These are phyloP conservation scores for Lactarius quietus DNA, from an alignment of 768 basidiomycete genomes.

Conservation along the genomic window DNA sequence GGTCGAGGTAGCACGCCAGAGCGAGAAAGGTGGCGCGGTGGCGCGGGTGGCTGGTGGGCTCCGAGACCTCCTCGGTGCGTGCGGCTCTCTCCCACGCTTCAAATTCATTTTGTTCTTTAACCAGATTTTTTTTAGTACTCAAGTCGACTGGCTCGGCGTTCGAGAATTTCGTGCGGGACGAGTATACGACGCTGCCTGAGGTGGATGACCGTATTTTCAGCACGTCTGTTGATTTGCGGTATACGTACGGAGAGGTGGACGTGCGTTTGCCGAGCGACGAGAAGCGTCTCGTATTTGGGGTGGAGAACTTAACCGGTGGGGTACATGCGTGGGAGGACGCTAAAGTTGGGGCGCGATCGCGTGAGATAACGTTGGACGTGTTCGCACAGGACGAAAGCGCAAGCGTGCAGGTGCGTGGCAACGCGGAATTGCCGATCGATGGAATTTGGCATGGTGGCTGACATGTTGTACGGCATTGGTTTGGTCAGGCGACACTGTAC, in stretches of 20 bases:
- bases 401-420: constrained; percentile 72
- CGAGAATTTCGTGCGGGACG: constrained; percentile 74
- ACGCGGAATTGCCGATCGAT: constrained; percentile 1
- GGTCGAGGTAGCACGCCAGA: constrained; percentile 42
- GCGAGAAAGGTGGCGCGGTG: constrained; percentile 4
- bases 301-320: constrained; percentile 32
- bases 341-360: constrained; percentile 49
- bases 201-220: constrained; percentile 90
- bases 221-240: constrained; percentile 77
- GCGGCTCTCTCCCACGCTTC: not conserved
- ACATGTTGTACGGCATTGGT: too few species aligned
- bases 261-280: constrained; percentile 49
- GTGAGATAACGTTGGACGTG: constrained; percentile 64
- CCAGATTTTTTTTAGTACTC: too few species aligned
- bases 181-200: constrained; percentile 81
- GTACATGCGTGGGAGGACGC: constrained; percentile 54
- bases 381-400: constrained; percentile 90
- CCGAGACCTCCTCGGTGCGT: constrained; percentile 74
- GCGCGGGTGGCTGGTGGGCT: constrained; percentile 47
- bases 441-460: not conserved
- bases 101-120: constrained; percentile 3
- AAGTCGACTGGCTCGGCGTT: constrained; percentile 90
- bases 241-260: constrained; percentile 52
- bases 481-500: constrained; percentile 80
- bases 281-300: constrained; percentile 48